Base-by-base conservation (phyloP, 805 yeast genomes). In the Starmerella apis region DNA sequence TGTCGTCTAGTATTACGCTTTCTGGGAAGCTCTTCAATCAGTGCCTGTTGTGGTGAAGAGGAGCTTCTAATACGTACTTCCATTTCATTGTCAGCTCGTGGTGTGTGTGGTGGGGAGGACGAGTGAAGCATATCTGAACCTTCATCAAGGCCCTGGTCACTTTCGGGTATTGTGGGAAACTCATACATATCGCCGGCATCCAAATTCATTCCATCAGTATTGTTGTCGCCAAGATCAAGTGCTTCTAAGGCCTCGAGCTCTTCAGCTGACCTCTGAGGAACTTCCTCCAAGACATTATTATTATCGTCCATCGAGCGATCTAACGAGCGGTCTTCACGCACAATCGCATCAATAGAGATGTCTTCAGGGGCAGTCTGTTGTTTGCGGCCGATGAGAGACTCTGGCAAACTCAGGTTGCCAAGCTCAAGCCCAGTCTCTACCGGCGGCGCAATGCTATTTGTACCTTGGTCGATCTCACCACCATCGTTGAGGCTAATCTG, bases 61-160 rank as follows among this genome's bases (percentile, higher is more conserved):
- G 14, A 6, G 23, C 25, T 48, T 19, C 16, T 19, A 18, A 33
- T 42, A 8, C 7, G 35, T 2, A 48, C 49, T 19, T 25, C 43
- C 5, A 16, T 16, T 3, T 47, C 56, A 35, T 32, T n/a, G 14
- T 19, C 35, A 14, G 41, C 49, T 7, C 2, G 46, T 2, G 59
- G 57, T 7, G 57, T 55, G 19, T 45, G 57, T 4, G 56, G 56
- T 3, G 57, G 56, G 3, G 54, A 46, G 9, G 51, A 44, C 23
- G 55, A 50, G 45, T 48, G 43, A 19, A 32, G 50, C 13, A 49
- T 32, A 32, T 55, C 58, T 8, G 57, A 33, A 19, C 58, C 58
- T 27, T 49, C 49, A 19, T 50, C 58, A 33, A 50, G 50, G 27
- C 20, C 38, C 16, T 4, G 39, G 6, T 19, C 46, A 10, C 38